A percentile compares a stretch with the other conserved stretches of the same genome.
Conservation (phyloP, 2,329 filamentous ascomycete species). For the Lachnellula arida region DNA sequence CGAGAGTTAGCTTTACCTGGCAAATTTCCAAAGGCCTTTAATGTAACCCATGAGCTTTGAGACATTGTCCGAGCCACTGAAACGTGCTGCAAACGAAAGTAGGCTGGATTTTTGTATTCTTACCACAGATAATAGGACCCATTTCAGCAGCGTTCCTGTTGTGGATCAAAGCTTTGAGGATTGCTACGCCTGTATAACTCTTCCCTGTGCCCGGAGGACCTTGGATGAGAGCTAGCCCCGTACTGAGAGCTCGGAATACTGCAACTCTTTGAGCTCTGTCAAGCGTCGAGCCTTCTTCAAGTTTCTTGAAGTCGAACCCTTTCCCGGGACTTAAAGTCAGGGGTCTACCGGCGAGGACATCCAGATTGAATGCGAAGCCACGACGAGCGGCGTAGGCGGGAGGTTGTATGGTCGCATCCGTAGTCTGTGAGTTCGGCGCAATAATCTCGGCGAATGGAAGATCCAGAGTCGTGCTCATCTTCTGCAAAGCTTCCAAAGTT, state of each 20-base stretch:
- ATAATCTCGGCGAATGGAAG: conserved; percentile 48
- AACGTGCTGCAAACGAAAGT: no score
- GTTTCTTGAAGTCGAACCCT: conserved; percentile 28
- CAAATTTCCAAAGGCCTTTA: no score
- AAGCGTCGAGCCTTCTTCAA: conserved; percentile 36
- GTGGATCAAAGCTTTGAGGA: conserved; percentile 51
- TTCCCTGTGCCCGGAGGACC: conserved; percentile 70
- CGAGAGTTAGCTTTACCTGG: no score
- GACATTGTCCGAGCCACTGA: no score
- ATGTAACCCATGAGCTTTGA: no score
- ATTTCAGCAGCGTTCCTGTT: conserved; percentile 37
- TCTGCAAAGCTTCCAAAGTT: conserved; percentile 51
- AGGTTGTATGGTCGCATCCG: conserved; percentile 33
- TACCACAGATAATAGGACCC: conserved; percentile 45
- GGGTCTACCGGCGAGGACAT: conserved; percentile 17
- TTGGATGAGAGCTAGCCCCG: conserved; percentile 57
- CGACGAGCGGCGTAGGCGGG: conserved; percentile 46
- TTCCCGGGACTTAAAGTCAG: conserved; percentile 28
- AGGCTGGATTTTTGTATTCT: no score
- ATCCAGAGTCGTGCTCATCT: conserved; percentile 39
- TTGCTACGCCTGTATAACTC: conserved; percentile 52
- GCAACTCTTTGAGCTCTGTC: conserved; percentile 49
- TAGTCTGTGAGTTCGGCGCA: conserved; percentile 29
- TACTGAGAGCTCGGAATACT: conserved; percentile 47
- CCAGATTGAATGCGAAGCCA: conserved; percentile 47